phyloP scores from a whole-genome alignment of 108 stramenopile genomes.

The Epithemia pelagica region DNA sequence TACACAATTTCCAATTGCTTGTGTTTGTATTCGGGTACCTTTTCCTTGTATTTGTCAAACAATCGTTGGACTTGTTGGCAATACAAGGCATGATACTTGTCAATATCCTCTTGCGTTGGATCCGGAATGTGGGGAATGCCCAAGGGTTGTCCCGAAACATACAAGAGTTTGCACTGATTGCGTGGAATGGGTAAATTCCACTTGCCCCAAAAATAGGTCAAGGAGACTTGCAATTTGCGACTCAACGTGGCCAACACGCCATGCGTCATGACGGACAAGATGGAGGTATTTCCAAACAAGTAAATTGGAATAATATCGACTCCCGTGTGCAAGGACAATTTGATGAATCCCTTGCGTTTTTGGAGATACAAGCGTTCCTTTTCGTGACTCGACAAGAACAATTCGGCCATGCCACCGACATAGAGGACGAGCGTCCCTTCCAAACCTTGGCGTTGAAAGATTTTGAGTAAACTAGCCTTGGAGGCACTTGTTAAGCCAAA shows the following conservation, averaged over 20 bases:
- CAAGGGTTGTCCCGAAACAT: constrained; percentile 52
- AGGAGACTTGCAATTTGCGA: constrained; percentile 51
- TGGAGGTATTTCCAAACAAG: constrained; percentile 72
- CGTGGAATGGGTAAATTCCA: constrained; percentile 67
- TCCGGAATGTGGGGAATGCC: constrained; percentile 53
- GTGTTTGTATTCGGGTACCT: constrained; percentile 56
- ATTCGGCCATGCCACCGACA: constrained; percentile 82
- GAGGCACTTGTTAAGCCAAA: constrained; percentile 66
- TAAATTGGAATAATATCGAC: constrained; percentile 71
- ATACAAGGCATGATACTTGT: constrained; percentile 65
- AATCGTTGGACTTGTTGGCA: constrained; percentile 45
- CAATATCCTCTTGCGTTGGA: constrained; percentile 61
- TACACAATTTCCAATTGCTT: constrained; percentile 58
- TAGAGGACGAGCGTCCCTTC: constrained; percentile 49
- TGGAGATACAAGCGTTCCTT: constrained; percentile 57
- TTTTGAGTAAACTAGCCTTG: constrained; percentile 17
- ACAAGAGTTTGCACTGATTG: constrained; percentile 28
- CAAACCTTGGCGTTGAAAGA: constrained; percentile 26
- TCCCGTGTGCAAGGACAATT: constrained; percentile 68
- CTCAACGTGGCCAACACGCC: constrained; percentile 47
- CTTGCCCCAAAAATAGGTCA: constrained; percentile 77
- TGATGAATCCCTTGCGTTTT: constrained; percentile 77
- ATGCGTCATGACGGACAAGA: constrained; percentile 45
- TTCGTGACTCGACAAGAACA: constrained; percentile 55
- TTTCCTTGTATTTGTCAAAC: constrained; percentile 60